Evolutionary conservation across 768 basidiomycete species (phyloP).

Genomic region (Agaricus blazei): DNA sequence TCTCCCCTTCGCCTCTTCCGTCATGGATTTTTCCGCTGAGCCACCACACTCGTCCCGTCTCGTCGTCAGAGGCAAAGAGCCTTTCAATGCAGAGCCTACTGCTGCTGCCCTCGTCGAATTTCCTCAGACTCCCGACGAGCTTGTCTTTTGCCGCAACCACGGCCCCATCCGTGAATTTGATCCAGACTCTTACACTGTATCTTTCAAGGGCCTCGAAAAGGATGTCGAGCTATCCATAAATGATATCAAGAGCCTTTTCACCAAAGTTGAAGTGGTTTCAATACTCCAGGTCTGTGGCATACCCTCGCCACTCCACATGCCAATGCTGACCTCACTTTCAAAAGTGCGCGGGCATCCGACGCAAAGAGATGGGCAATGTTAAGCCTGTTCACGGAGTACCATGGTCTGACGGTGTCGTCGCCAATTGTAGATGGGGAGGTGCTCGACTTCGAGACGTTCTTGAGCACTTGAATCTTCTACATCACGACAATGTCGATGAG

Average conservation of each 20-base stretch:
- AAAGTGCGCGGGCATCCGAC: conserved; percentile 64
- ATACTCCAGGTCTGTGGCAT: conserved; percentile 43
- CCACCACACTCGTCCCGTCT: conserved; percentile 45
- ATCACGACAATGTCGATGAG: conserved; percentile 16
- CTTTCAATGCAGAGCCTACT: conserved; percentile 69
- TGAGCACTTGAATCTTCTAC: conserved; percentile 32
- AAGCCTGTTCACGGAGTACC: conserved; percentile 55
- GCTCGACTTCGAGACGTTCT: conserved; percentile 54
- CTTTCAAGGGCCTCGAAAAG: conserved; percentile 30
- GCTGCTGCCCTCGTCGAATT: conserved; percentile 53
- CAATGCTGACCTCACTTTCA: neutral
- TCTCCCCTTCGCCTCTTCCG: conserved; percentile 5
- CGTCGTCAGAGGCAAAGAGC: conserved; percentile 38
- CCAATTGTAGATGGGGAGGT: conserved; percentile 66
- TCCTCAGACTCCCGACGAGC: conserved; percentile 52
- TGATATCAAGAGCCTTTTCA: conserved; percentile 35
- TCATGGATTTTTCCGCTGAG: conserved; percentile 44
- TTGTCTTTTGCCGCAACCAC: conserved; percentile 73
- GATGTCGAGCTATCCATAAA: conserved; percentile 29
- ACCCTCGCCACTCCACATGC: neutral
- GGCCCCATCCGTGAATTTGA: conserved; percentile 51
- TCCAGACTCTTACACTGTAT: conserved; percentile 36
- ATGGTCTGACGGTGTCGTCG: conserved; percentile 67
- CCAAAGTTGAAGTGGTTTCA: conserved; percentile 41
- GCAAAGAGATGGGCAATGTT: conserved; percentile 57